A percentile compares a stretch with the other conserved stretches of the same genome.
Evolutionary conservation across 2,329 filamentous ascomycete species (phyloP).

Genomic region (Aspergillus quadricinctus): DNA sequence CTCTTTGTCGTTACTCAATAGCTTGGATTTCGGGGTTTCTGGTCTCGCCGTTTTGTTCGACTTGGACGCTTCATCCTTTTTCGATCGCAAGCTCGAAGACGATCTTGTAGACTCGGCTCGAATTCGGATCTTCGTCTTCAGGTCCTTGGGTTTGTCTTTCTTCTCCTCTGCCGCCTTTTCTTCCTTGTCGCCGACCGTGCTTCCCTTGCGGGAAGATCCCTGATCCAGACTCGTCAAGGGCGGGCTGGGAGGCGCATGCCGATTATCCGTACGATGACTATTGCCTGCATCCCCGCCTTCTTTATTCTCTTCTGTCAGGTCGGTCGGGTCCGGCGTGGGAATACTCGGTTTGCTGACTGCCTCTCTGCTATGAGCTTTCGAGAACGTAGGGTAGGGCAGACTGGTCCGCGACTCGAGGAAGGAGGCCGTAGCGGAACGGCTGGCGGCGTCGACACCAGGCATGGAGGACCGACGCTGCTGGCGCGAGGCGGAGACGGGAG

Average conservation of each 20-base stretch:
- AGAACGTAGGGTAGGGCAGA: conserved; percentile 75
- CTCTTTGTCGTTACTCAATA: conserved; percentile 30
- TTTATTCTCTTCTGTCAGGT: conserved; percentile 52
- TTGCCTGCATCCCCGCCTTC: conserved; percentile 32
- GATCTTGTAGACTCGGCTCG: conserved; percentile 38
- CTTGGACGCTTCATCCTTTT: conserved; percentile 36
- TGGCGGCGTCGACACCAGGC: conserved; percentile 44
- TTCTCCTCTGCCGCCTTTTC: conserved; percentile 33
- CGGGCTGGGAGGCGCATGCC: conserved; percentile 44
- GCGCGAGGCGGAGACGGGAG: conserved; percentile 17
- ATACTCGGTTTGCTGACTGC: conserved; percentile 54
- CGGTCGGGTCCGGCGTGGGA: conserved; percentile 69
- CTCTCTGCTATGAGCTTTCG: conserved; percentile 90
- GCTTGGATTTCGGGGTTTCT: conserved; percentile 37
- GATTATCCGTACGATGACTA: conserved; percentile 23
- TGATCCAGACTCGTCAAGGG: conserved; percentile 45
- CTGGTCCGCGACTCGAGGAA: conserved; percentile 45
- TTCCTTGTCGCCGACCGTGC: conserved; percentile 26
- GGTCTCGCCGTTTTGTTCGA: conserved; percentile 33
- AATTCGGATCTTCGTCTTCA: conserved; percentile 33
- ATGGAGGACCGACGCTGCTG: conserved; percentile 46
- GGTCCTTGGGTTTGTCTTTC: conserved; percentile 31
- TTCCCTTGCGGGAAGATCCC: conserved; percentile 33
- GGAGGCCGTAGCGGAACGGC: conserved; percentile 31
- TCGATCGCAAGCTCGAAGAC: conserved; percentile 38